Evolutionary conservation across 139 green algal species (phyloP).

Genomic region (Eudorina sp.): DNA sequence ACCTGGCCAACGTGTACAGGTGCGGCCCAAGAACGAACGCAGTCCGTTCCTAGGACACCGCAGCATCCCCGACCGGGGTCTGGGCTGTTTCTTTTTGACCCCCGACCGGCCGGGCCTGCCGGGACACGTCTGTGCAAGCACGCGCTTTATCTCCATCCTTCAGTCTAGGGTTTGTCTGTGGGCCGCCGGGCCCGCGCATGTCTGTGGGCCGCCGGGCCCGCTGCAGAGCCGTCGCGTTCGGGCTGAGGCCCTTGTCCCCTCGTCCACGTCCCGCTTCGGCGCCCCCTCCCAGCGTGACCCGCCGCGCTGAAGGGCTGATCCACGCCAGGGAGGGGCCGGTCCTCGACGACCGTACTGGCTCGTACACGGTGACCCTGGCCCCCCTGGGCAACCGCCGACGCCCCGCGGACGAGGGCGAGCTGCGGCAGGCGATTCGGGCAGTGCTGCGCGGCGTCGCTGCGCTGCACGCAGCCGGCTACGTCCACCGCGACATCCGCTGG

Average conservation of each 20-base stretch:
- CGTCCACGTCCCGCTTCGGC: not conserved
- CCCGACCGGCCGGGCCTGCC: too few relatives aligned
- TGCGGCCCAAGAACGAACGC: too few relatives aligned
- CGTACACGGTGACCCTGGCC: conserved; percentile 4
- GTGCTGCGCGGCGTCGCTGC: conserved; percentile 18
- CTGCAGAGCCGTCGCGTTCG: too few relatives aligned
- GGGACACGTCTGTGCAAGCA: too few relatives aligned
- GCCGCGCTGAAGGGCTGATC: conserved; percentile 6
- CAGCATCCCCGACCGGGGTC: not conserved
- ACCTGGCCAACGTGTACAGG: conserved; percentile 15
- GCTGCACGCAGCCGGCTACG: not conserved
- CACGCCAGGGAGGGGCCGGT: not conserved
- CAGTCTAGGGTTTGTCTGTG: too few relatives aligned
- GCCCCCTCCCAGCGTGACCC: not conserved
- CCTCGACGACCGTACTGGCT: not conserved
- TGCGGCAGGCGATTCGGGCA: conserved; percentile 2
- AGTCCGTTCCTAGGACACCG: not conserved
- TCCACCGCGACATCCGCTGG: conserved; percentile 13
- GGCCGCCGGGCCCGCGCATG: too few relatives aligned
- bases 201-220: too few relatives aligned
- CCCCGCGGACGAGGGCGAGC: conserved; percentile 7
- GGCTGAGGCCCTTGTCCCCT: not conserved
- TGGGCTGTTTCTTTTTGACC: too few relatives aligned
- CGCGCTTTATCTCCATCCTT: too few relatives aligned
- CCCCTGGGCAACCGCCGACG: not conserved